Conservation (phyloP, 2,329 filamentous ascomycete species). For the Penicillium sp. region DNA sequence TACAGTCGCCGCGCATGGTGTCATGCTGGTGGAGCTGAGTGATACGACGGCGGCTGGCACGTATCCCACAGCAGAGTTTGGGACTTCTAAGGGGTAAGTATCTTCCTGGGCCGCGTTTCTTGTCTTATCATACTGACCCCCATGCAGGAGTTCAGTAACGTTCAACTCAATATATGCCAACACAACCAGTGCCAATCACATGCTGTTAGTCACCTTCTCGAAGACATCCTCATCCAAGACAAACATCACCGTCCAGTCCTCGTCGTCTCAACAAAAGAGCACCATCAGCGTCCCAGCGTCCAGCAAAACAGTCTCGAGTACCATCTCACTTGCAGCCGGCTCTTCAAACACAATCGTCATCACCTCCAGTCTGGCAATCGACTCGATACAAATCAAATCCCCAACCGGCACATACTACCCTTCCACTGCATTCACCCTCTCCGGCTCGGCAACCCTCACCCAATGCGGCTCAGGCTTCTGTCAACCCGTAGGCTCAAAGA, state of each 20-base stretch:
- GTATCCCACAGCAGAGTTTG: slow-evolving; percentile 26
- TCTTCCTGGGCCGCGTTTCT: neutral
- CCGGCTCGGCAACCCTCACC: slow-evolving; percentile 38
- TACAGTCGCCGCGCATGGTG: slow-evolving; percentile 32
- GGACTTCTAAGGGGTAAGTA: slow-evolving; percentile 19
- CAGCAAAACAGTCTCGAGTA: slow-evolving; percentile 8
- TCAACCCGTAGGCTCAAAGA: slow-evolving; percentile 48
- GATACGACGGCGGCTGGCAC: slow-evolving; percentile 26
- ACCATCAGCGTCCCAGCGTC: slow-evolving; percentile 12
- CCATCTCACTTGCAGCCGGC: slow-evolving; percentile 25
- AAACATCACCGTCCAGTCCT: slow-evolving; percentile 11
- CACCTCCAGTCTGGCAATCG: slow-evolving; percentile 13
- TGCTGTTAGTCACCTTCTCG: slow-evolving; percentile 23
- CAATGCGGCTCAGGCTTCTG: slow-evolving; percentile 46
- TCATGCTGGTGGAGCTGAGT: slow-evolving; percentile 34
- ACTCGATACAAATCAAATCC: slow-evolving; percentile 25
- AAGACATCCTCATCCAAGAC: neutral
- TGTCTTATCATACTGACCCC: neutral
- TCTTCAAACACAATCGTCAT: slow-evolving; percentile 32
- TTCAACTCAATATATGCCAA: slow-evolving; percentile 33
- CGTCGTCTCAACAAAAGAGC: neutral
- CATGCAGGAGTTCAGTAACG: slow-evolving; percentile 6
- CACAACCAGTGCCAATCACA: slow-evolving; percentile 31
- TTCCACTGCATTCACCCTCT: slow-evolving; percentile 39
- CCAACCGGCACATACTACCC: slow-evolving; percentile 45